A percentile compares a stretch with the other conserved stretches of the same genome.
phyloP scores from a whole-genome alignment of 2,329 filamentous ascomycete species.

The Aspergillus fumigatus region DNA sequence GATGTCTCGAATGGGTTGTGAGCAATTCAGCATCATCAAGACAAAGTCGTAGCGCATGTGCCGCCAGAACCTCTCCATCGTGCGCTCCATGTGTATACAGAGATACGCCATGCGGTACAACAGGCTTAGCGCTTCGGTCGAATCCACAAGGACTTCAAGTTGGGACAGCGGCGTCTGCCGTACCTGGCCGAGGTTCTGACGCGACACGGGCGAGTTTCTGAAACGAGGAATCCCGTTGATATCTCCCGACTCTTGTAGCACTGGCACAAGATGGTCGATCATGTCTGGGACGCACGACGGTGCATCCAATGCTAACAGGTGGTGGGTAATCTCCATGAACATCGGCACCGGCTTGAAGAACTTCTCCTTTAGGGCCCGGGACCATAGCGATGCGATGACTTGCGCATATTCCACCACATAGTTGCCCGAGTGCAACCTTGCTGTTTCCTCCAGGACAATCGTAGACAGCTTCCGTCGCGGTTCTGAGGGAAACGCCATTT shows the following conservation, averaged over 20 bases:
- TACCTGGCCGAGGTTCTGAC: constrained; percentile 35
- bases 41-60: constrained; percentile 54
- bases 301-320: constrained; percentile 38
- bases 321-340: constrained; percentile 39
- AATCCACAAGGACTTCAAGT: constrained; percentile 48
- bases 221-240: constrained; percentile 53
- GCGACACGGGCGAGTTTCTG: constrained; percentile 40
- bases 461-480: constrained; percentile 48
- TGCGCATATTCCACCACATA: constrained; percentile 48
- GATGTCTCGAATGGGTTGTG: constrained; percentile 55
- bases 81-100: constrained; percentile 41
- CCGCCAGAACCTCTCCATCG: constrained; percentile 50
- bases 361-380: constrained; percentile 51
- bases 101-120: constrained; percentile 50
- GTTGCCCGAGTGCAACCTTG: constrained; percentile 39
- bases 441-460: constrained; percentile 50
- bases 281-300: constrained; percentile 32
- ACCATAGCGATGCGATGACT: constrained; percentile 52
- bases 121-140: constrained; percentile 51
- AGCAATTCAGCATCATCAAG: constrained; percentile 55
- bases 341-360: constrained; percentile 43
- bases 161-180: constrained; percentile 39
- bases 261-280: constrained; percentile 34
- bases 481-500: constrained; percentile 50
- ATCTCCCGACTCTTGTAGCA: constrained; percentile 45